Base-by-base conservation (phyloP, 495 filamentous ascomycete species). In the Hypoxylon subgilvum region DNA sequence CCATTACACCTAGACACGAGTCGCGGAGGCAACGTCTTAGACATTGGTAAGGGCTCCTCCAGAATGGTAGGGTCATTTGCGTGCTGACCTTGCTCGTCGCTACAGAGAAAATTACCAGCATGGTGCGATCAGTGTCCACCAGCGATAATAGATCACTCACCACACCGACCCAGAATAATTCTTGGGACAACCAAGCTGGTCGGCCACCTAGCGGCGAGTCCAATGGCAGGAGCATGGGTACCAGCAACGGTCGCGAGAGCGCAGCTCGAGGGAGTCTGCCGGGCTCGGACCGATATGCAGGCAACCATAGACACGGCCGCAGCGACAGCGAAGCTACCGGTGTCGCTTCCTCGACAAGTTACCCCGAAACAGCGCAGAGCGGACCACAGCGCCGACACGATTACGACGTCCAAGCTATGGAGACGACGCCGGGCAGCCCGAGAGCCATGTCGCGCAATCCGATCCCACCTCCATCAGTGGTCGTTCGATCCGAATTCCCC, bases 371-470 rank as follows among this genome's bases (percentile, higher is more conserved):
- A 8, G 70, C 73, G 5, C 77, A 77, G 52, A 83, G 79, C 61
- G 80, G 80, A 10, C 78, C 81, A 14, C 78, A 78, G 31, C 77
- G 92, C 57, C 85, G 91, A 45, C 92, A 97, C 66, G 94, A 97
- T 65, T 97, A 96, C 67, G 94, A 98, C 70, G 84, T 96, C 18
- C 93, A 97, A 66, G 90, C 93, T 9, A 96, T 96, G 91, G 93
- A 97, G 72, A 89, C 89, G 1, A 90, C 86, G 35, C 75, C 96
- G 19, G 85, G 84, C 62, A 90, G 83, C 70, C 88, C 92, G 6
- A 83, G 91, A 34, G 78, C 83, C 48, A 70, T 86, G 16, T 81
- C 84, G n/a, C 89, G 86, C 61, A 97, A 96, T 53, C 92, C 95
- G 0, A 97, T 97, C 41, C 92, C 93, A 6, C 79, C 94, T 7